Evolutionary conservation across 2,329 filamentous ascomycete genomes (phyloP).

Genomic region (Cladophialophora chaetospira): DNA sequence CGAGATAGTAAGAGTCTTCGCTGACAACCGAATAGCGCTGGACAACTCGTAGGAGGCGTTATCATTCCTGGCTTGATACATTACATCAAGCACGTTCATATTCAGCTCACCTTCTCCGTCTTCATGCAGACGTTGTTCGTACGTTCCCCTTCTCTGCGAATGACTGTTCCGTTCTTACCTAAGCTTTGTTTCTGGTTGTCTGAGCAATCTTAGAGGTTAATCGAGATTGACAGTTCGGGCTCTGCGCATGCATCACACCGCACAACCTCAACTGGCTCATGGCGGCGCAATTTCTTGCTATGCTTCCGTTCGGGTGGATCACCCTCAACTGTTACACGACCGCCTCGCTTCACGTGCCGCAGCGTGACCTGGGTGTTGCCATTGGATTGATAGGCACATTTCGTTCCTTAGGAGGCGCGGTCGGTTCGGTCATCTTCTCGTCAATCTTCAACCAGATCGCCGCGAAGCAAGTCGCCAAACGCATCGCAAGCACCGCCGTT

Average conservation of each 20-base stretch:
- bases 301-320: slow-evolving; percentile 27
- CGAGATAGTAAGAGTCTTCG: background rate
- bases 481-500: slow-evolving; percentile 14
- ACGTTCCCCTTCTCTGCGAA: too few species aligned
- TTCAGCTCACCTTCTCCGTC: slow-evolving; percentile 24
- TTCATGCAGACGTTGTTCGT: slow-evolving; percentile 27
- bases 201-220: too few species aligned
- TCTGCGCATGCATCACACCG: slow-evolving; percentile 23
- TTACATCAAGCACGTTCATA: slow-evolving; percentile 26
- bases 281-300: slow-evolving; percentile 25
- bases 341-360: slow-evolving; percentile 24
- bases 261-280: slow-evolving; percentile 28
- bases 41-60: slow-evolving; percentile 26
- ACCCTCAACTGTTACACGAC: slow-evolving; percentile 26
- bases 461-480: slow-evolving; percentile 14
- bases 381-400: slow-evolving; percentile 27
- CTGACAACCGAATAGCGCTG: slow-evolving; percentile 15
- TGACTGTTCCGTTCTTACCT: too few species aligned
- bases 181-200: too few species aligned
- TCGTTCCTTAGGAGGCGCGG: slow-evolving; percentile 22
- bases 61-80: slow-evolving; percentile 24
- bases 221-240: too few species aligned
- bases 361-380: slow-evolving; percentile 23
- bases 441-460: slow-evolving; percentile 25
- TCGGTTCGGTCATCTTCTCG: slow-evolving; percentile 25